Evolutionary conservation across 352 stramenopile genomes (phyloP).

Genomic region (Globisporangium cylindrosporum): DNA sequence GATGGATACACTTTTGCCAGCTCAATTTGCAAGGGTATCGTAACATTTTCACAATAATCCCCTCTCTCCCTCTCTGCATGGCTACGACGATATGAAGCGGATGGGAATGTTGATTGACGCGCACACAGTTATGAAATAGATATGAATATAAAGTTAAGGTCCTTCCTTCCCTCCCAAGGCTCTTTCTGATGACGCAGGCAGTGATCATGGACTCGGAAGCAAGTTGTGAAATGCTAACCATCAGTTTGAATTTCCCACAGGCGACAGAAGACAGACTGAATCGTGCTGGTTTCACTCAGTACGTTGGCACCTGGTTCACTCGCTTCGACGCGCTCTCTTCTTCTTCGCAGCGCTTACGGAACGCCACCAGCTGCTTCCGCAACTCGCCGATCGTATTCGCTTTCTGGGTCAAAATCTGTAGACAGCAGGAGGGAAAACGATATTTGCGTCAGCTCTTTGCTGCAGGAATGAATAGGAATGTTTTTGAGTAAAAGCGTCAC

Average conservation of each 20-base stretch:
- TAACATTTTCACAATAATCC: too few species aligned
- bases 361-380: slow-evolving; percentile 76
- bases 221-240: not conserved
- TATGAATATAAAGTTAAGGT: not conserved
- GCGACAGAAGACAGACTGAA: not conserved
- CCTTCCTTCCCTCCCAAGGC: not conserved
- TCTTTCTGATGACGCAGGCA: not conserved
- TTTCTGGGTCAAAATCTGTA: slow-evolving; percentile 92
- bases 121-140: not conserved
- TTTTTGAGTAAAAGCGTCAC: not conserved
- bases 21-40: too few species aligned
- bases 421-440: not conserved
- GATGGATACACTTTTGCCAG: too few species aligned
- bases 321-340: slow-evolving; percentile 77
- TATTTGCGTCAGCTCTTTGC: not conserved
- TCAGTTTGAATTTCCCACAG: not conserved
- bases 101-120: slow-evolving; percentile 2
- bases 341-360: slow-evolving; percentile 76
- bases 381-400: slow-evolving; percentile 84
- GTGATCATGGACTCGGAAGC: not conserved
- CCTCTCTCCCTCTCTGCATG: too few species aligned
- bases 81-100: not conserved
- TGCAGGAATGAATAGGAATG: not conserved
- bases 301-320: slow-evolving; percentile 24
- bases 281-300: slow-evolving; percentile 15